Base-by-base conservation (phyloP, 352 stramenopile genomes). In the Phytopythium boreale region DNA sequence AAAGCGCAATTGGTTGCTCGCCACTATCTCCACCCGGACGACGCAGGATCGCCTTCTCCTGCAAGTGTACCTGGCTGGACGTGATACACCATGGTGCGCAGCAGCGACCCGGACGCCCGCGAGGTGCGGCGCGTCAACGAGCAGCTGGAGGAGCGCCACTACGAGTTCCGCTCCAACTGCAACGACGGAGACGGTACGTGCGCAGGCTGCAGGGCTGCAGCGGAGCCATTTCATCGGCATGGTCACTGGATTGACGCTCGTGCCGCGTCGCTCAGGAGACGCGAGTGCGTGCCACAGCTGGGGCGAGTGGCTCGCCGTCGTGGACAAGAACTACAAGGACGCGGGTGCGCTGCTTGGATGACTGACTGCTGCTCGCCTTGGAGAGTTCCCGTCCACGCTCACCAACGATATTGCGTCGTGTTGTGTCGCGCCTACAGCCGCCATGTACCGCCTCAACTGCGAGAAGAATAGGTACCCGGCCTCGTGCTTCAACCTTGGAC, bases 131-230 rank as follows among this genome's bases (percentile, higher is more conserved):
- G 82, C 59, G 76, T 96, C 61, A 96, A 96, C 70, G 70, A 94
- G 66, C 80, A 93, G 62, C 72, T 96, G 52, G 84, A 92, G 72
- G 80, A 94, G 64, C 87, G 87, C 24, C 83, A 92, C 69, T 94
- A 94, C 63, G 87, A 96, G 72, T 96, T 96, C 68, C 79, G 83
- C 58, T 93, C 85, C 47, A 94, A 95, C 62, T 96, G 88, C 71
- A 82, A 93, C 64, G 83, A 90, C 39, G 86, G 84, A 44, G 77
- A 95, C 31, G 80, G 80, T 87, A 31, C 14, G 36, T 31, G 11
- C 29, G 17, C 29, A 8, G 29, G 36, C 8, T 24, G 34, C 14
- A 9, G 1, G 17, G 5, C 39, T 44, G 39, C 39, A 1, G 39
- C 39, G 12, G n/a, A n/a, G n/a, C n/a, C n/a, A 20, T 20, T 34